Conservation (phyloP, 1,284 basidiomycete genomes). For the Leccinum fallax region DNA sequence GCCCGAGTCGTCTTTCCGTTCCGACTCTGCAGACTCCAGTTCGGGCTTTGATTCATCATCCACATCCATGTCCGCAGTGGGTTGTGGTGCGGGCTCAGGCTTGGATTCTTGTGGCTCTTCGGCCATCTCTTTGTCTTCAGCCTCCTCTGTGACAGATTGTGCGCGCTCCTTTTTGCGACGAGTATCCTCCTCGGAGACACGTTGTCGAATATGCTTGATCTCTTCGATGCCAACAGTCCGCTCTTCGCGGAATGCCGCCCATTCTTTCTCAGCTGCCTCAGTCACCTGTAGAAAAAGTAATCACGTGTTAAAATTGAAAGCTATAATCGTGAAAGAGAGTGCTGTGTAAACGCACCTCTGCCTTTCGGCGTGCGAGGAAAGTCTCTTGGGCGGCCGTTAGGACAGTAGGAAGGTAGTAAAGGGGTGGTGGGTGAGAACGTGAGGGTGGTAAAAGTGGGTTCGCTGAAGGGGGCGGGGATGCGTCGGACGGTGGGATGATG, state of each 20-base stretch:
- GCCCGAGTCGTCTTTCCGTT: slow-evolving; percentile 45
- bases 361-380: slow-evolving; percentile 62
- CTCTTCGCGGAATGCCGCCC: slow-evolving; percentile 62
- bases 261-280: slow-evolving; percentile 68
- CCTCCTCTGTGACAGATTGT: slow-evolving; percentile 41
- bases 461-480: slow-evolving; percentile 34
- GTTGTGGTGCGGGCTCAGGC: slow-evolving; percentile 24
- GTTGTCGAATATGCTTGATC: slow-evolving; percentile 59
- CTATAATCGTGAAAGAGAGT: neutral
- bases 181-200: slow-evolving; percentile 60
- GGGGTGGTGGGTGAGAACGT: slow-evolving; percentile 69
- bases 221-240: slow-evolving; percentile 61
- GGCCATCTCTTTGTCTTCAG: slow-evolving; percentile 32
- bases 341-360: slow-evolving; percentile 48
- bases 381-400: slow-evolving; percentile 71
- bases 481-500: slow-evolving; percentile 47
- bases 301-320: neutral
- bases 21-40: slow-evolving; percentile 39
- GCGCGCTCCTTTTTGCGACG: slow-evolving; percentile 50
- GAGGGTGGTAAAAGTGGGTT: slow-evolving; percentile 54
- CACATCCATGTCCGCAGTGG: slow-evolving; percentile 48
- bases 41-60: slow-evolving; percentile 41
- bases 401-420: slow-evolving; percentile 74
- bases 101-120: slow-evolving; percentile 22
- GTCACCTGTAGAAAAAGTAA: slow-evolving; percentile 46